Percentiles rank a stretch among this genome's conserved stretches.
phyloP scores from a whole-genome alignment of 2,329 filamentous ascomycete genomes.

The Curvularia hawaiiensis region DNA sequence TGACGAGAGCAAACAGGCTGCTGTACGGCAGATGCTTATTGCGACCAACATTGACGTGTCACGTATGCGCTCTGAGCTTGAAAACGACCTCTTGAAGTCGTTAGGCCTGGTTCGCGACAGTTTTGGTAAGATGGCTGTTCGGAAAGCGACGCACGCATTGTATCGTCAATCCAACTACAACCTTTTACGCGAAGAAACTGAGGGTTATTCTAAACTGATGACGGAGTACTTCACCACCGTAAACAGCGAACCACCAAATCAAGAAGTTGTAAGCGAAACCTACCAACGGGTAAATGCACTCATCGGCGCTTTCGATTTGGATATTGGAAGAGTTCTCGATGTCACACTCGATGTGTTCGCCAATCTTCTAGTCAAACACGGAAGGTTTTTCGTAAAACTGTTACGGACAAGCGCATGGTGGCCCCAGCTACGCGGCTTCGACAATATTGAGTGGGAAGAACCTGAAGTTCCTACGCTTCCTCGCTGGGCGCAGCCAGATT shows the following conservation, averaged over 20 bases:
- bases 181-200: slow-evolving; percentile 88
- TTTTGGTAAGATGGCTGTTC: slow-evolving; percentile 81
- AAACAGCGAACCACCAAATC: slow-evolving; percentile 72
- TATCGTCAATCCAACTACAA: slow-evolving; percentile 99
- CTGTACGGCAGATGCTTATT: slow-evolving; percentile 71
- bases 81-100: slow-evolving; percentile 74
- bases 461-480: slow-evolving; percentile 72
- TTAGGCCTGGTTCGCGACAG: slow-evolving; percentile 83
- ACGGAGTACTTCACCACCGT: slow-evolving; percentile 94
- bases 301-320: slow-evolving; percentile 95
- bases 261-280: slow-evolving; percentile 78
- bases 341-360: slow-evolving; percentile 95
- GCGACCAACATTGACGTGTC: slow-evolving; percentile 73
- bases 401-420: slow-evolving; percentile 95
- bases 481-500: slow-evolving; percentile 80
- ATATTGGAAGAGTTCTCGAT: slow-evolving; percentile 92
- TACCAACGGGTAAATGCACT: slow-evolving; percentile 93
- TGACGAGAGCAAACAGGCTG: slow-evolving; percentile 62
- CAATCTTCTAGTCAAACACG: slow-evolving; percentile 89
- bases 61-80: slow-evolving; percentile 81
- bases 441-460: slow-evolving; percentile 55
- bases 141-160: slow-evolving; percentile 88
- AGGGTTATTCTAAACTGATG: slow-evolving; percentile 95
- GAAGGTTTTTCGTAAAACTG: slow-evolving; percentile 92
- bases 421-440: slow-evolving; percentile 70